These are phyloP conservation scores for Dipteronia dyeriana DNA, from an alignment of 345 rosid species.

Conservation along the genomic window DNA sequence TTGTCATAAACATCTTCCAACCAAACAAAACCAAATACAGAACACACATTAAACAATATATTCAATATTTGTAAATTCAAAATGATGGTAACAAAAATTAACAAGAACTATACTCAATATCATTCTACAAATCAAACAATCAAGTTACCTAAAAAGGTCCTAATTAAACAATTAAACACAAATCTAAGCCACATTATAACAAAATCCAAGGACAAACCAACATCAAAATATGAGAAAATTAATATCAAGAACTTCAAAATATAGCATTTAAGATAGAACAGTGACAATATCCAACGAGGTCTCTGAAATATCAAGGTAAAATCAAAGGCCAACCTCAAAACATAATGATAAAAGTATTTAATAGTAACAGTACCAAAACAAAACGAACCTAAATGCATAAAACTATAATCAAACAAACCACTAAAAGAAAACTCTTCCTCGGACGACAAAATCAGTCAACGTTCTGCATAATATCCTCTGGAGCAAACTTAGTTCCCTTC, in stretches of 20 bases:
- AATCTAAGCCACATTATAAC: no score
- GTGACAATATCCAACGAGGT: constrained; percentile 6
- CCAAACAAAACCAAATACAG: no score
- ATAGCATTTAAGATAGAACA: constrained; percentile 7
- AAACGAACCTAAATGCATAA: constrained; percentile 9
- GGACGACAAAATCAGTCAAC: constrained; percentile 42
- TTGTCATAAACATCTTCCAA: no score
- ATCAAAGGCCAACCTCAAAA: background rate
- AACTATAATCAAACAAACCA: background rate
- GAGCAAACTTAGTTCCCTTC: constrained; percentile 73
- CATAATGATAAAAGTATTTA: background rate
- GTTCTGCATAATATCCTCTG: constrained; percentile 81
- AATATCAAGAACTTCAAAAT: constrained; percentile 10
- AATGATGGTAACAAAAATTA: no score
- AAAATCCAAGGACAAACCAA: background rate
- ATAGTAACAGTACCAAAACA: constrained; percentile 7
- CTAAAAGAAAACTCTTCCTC: background rate
- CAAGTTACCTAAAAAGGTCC: no score
- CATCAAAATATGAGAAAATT: background rate
- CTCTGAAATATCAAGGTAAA: background rate
- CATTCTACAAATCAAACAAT: no score
- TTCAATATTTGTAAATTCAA: no score
- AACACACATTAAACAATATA: no score
- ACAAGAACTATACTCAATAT: no score
- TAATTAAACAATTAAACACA: background rate